phyloP scores from a whole-genome alignment of 2,329 filamentous ascomycete species.

The Venturia effusa region DNA sequence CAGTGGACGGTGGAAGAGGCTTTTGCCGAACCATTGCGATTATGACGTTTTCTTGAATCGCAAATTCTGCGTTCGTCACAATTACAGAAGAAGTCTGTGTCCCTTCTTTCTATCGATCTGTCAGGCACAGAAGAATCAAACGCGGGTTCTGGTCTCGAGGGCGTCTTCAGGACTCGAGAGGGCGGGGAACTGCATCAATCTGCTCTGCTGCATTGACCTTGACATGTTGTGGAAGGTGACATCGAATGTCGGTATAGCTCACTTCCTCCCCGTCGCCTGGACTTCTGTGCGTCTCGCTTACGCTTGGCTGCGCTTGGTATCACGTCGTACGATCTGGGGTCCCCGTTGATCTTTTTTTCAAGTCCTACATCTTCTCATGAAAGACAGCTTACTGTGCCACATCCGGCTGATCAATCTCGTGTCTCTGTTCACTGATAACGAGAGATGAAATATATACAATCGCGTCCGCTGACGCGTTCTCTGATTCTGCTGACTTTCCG shows the following conservation, averaged over 20 bases:
- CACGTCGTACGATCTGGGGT: slow-evolving; percentile 9
- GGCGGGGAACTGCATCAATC: neutral
- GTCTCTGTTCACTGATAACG: neutral
- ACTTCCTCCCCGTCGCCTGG: neutral
- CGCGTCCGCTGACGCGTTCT: too few species aligned
- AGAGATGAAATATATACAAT: neutral
- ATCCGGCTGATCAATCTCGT: neutral
- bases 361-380: neutral
- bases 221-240: neutral
- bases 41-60: neutral
- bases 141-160: neutral
- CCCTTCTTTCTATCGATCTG: neutral
- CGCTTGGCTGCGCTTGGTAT: neutral
- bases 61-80: neutral
- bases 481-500: too few species aligned
- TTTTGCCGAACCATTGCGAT: neutral
- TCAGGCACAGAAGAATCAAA: neutral
- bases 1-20: slow-evolving; percentile 19
- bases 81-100: neutral
- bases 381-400: neutral
- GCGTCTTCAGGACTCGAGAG: neutral
- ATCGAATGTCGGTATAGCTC: neutral
- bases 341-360: slow-evolving; percentile 1
- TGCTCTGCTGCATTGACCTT: neutral
- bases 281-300: neutral